A percentile compares a stretch with the other conserved stretches of the same genome.
These are phyloP conservation scores for Xylariaceae sp. DNA, from an alignment of 2,329 filamentous ascomycete species.

Conservation along the genomic window DNA sequence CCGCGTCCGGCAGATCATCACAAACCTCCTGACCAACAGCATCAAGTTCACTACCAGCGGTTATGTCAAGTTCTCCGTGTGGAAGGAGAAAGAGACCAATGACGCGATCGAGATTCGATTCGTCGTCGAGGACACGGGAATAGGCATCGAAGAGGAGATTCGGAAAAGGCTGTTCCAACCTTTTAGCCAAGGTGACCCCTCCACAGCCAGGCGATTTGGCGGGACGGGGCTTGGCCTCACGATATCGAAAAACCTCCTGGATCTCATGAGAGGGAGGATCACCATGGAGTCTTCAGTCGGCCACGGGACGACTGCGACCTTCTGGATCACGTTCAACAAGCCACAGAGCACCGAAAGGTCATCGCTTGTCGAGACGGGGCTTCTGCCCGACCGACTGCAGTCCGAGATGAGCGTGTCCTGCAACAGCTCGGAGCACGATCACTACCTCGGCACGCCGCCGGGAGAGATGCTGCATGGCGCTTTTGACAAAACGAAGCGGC, in stretches of 20 bases:
- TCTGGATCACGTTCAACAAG: slow-evolving; percentile 72
- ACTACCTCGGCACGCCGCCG: slow-evolving; percentile 36
- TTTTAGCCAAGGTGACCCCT: slow-evolving; percentile 75
- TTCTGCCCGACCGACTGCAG: slow-evolving; percentile 60
- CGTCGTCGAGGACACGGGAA: slow-evolving; percentile 68
- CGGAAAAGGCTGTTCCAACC: slow-evolving; percentile 67
- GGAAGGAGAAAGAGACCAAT: slow-evolving; percentile 53
- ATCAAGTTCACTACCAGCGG: slow-evolving; percentile 69
- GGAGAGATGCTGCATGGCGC: slow-evolving; percentile 18
- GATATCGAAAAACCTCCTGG: slow-evolving; percentile 73
- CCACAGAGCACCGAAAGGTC: slow-evolving; percentile 43
- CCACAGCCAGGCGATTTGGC: slow-evolving; percentile 70
- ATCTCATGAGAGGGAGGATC: slow-evolving; percentile 74
- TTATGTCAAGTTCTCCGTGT: slow-evolving; percentile 58
- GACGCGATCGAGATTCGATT: slow-evolving; percentile 64
- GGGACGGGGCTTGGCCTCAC: slow-evolving; percentile 72
- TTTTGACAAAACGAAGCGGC: slow-evolving; percentile 18
- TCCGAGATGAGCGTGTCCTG: slow-evolving; percentile 58
- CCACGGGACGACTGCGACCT: slow-evolving; percentile 64
- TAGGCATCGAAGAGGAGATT: slow-evolving; percentile 74
- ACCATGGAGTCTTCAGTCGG: slow-evolving; percentile 59
- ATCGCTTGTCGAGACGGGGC: slow-evolving; percentile 52
- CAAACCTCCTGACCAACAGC: slow-evolving; percentile 69
- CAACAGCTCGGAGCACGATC: slow-evolving; percentile 57
- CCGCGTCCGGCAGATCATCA: slow-evolving; percentile 74